Evolutionary conservation across 1,284 basidiomycete species (phyloP).

Genomic region (Trichosporon coremiiforme): DNA sequence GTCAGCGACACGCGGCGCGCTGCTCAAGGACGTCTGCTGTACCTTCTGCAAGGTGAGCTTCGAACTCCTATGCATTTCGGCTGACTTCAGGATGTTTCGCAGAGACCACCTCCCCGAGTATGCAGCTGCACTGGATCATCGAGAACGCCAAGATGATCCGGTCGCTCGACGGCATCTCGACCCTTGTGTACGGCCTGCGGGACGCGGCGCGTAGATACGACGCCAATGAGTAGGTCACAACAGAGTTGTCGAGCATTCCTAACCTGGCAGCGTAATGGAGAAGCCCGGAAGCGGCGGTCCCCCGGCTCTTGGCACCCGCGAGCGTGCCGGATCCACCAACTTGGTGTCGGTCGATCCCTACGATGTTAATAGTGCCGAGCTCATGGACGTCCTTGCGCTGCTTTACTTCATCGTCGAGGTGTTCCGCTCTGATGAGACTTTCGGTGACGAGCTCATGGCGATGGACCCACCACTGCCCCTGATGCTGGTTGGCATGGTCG

Average conservation of each 20-base stretch:
- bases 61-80: too few relatives aligned
- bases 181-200: conserved; percentile 84
- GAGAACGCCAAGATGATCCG: conserved; percentile 89
- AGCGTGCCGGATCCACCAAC: conserved; percentile 28
- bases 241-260: neutral
- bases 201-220: conserved; percentile 82
- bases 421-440: conserved; percentile 85
- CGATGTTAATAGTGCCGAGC: conserved; percentile 68
- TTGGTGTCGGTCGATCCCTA: conserved; percentile 41
- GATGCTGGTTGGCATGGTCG: conserved; percentile 85
- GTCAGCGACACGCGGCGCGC: conserved; percentile 80
- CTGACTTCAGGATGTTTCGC: conserved; percentile 76
- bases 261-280: conserved; percentile 22
- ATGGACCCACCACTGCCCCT: conserved; percentile 92
- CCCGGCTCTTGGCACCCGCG: conserved; percentile 17
- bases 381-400: conserved; percentile 88
- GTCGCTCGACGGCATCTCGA: conserved; percentile 77
- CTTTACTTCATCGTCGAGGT: conserved; percentile 91
- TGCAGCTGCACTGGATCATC: conserved; percentile 94
- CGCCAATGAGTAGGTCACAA: conserved; percentile 38
- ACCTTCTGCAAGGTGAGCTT: conserved; percentile 79
- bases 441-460: conserved; percentile 93
- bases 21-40: conserved; percentile 82
- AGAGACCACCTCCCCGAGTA: conserved; percentile 85
- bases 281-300: conserved; percentile 10